Base-by-base conservation (phyloP, 139 green algal genomes). In the Auxenochlorella pyrenoidosa region DNA sequence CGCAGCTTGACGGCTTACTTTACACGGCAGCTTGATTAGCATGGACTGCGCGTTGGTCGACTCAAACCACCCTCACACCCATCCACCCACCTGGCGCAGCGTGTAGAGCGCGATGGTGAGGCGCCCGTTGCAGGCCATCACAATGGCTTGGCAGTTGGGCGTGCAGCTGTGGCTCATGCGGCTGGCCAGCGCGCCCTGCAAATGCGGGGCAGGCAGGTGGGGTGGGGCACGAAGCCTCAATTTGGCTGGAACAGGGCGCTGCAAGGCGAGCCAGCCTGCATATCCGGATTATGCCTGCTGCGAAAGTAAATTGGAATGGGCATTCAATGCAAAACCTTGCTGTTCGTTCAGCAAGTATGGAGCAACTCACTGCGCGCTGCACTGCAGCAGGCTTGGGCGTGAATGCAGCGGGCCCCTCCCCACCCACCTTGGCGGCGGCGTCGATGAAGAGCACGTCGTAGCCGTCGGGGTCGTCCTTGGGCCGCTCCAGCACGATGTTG, bases 91-190 rank as follows among this genome's bases (percentile, higher is more conserved):
- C n/a, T 90, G 58, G 36, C 94, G 90, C 87, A 95, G 90, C 54
- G 96, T 96, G 91, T 97, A 97, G 68, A 98, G 87, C 28, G 95
- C 96, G 76, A 98, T 97, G 59, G 95, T 97, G 47, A 98, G 91
- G n/a, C 94, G 90, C 41, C 94, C 95, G 41, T 87, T 86, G 76
- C 89, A 93, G 5, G 91, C 93, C 87, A 98, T 93, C 22, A 98
- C 93, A 51, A 95, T 88, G 21, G 96, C 96, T 77, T 94, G 88
- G 90, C 97, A 99, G 90, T 99, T 99, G 75, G 97, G 97, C 30
- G 90, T 96, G 94, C 97, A 99, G 77, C 92, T 97, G 91, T 99
- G 97, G 87, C 93, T 97, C 88, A 99, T 96, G 78, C 97, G 93
- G 80, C 89, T 95, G 19, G 95, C 96, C 87, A 98, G 94, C 21